Evolutionary conservation across 495 filamentous ascomycete genomes (phyloP), one percentile per base, ranked within the genome.

Genomic region (Terfezia claveryi): DNA sequence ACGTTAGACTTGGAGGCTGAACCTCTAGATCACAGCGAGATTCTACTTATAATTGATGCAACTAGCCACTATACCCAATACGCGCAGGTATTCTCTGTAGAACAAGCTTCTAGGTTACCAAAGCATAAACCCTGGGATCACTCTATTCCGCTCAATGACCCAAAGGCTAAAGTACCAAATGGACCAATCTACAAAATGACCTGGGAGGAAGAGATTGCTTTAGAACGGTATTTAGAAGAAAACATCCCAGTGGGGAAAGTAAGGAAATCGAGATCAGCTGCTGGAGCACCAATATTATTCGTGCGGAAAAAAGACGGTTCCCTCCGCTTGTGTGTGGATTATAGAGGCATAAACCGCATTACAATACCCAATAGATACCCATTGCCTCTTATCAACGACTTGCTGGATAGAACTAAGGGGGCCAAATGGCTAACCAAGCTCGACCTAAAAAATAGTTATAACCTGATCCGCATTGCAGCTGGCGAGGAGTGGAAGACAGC

Each of bases 371-470:
- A 51, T 11, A 49, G 54, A 3, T 70, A 71, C 38, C 64, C 65
- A 0, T 51, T 72, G 0, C 67, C 64, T 0, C 38, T 71, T 10
- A 70, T 69, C 9, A 36, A 67, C 3, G 63, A 73, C 53, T 56
- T 62, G 4, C 44, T 71, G 3, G 46, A 62, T 11, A 20, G 53
- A 0, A 27, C 72, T 0, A 23, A 17, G 0, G 11, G 49, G 36
- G 41, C 56, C 54, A n/a, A 65, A 53, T 36, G 56, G 54, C 44
- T 68, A 38, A 71, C 59, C 0, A 71, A 70, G 54, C 23, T 73
- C 1, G 62, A 73, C 58, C 64, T 75, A 10, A 57, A 61, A 2
- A 49, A 66, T 36, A 68, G 63, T 0, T 75, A 70, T 51, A 59
- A 76, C 50, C 50, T 59, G 1, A 62, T 76, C 0, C 38, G 65